phyloP scores from a whole-genome alignment of 371 early-diverging fungal species.

The Mortierella sp. region DNA sequence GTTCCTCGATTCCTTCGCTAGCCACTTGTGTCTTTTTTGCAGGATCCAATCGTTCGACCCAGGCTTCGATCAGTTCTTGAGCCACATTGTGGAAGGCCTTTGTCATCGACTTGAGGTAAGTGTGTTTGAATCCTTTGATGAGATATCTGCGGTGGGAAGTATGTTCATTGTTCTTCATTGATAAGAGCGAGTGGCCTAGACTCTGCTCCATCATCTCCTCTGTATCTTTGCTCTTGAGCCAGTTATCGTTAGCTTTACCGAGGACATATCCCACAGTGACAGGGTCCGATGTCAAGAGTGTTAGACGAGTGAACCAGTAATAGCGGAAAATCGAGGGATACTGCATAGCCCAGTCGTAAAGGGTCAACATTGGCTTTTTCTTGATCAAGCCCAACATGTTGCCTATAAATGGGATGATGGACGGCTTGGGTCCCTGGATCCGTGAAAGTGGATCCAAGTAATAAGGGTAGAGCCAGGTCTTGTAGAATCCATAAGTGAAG shows the following conservation, averaged over 20 bases:
- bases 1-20: not conserved
- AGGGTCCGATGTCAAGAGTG: slow-evolving; percentile 47
- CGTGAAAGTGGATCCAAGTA: slow-evolving; percentile 34
- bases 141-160: slow-evolving; percentile 36
- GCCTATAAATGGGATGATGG: slow-evolving; percentile 38
- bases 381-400: slow-evolving; percentile 38
- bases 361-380: slow-evolving; percentile 46
- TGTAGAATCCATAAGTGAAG: slow-evolving; percentile 35
- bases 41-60: slow-evolving; percentile 14
- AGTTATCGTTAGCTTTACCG: slow-evolving; percentile 49
- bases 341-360: slow-evolving; percentile 51
- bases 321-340: slow-evolving; percentile 48
- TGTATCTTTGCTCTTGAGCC: slow-evolving; percentile 48
- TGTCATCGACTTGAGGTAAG: slow-evolving; percentile 48
- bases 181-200: slow-evolving; percentile 38
- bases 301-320: slow-evolving; percentile 48
- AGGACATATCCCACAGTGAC: slow-evolving; percentile 48
- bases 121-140: slow-evolving; percentile 34
- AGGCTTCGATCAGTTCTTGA: slow-evolving; percentile 28
- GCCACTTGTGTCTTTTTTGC: not conserved
- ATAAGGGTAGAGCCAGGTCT: slow-evolving; percentile 38
- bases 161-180: slow-evolving; percentile 36
- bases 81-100: slow-evolving; percentile 31
- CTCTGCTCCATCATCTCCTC: slow-evolving; percentile 38
- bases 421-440: slow-evolving; percentile 34